Evolutionary conservation across 129 eudicot species (phyloP), one percentile per base, ranked within the genome.

Genomic region (Tanacetum coccineum): DNA sequence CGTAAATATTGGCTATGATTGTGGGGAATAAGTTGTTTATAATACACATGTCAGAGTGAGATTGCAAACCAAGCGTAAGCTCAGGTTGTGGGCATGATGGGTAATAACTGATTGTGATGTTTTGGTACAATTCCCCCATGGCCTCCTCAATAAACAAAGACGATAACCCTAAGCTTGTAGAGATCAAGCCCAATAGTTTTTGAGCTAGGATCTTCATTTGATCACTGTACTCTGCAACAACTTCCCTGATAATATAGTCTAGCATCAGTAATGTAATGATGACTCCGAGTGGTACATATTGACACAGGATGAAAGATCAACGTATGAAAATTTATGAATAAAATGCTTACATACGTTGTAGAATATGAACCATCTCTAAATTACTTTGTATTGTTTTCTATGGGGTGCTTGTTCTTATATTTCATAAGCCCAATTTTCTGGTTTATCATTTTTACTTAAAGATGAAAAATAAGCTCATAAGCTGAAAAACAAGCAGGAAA

Each of bases 21-120:
- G n/a, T n/a, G n/a, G n/a, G n/a, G n/a, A n/a, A n/a, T n/a, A n/a
- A n/a, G n/a, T n/a, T n/a, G n/a, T n/a, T n/a, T n/a, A n/a, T n/a
- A n/a, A n/a, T n/a, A n/a, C 98, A 96, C 79, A 92, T 74, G 66
- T 88, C 98, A 17, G 98, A 92, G 64, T 93, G 96, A 49, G 98
- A 67, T 51, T 93, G 98, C 84, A 93, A 53, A 25, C 96, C 96
- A 49, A 88, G 92, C 11, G 96, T 86, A 30, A 93, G 98, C 48
- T 93, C 96, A 2, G 96, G 96, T 77, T 88, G 95, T 3, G 98
- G 98, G 68, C 98, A 93, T 47, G 91, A 78, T 44, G 98, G 98
- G 56, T 92, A 92, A 60, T 88, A 93, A 76, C 95, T 88, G 32
- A 92, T 76, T 3, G 96, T 92, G 49, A 92, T 88, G 67, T 92